Conservation (phyloP, 345 rosid genomes). For the Aquilaria sinensis region DNA sequence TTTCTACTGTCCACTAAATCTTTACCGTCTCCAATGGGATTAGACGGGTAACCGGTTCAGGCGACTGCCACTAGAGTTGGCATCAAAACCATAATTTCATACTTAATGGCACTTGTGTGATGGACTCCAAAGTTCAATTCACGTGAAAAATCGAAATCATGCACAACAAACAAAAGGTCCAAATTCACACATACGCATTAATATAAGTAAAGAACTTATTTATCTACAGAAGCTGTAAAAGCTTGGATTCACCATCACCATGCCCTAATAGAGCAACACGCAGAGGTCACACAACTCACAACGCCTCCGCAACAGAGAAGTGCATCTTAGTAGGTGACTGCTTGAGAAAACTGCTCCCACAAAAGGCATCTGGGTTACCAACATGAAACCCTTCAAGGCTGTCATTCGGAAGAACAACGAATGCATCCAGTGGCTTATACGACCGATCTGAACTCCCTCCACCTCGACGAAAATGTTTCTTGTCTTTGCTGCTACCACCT, state of each 20-base stretch:
- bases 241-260: background rate
- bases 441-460: constrained; percentile 20
- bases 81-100: too few relatives aligned
- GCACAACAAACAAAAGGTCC: too few relatives aligned
- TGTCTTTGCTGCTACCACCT: constrained; percentile 47
- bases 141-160: too few relatives aligned
- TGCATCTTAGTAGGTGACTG: constrained; percentile 30
- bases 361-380: constrained; percentile 42
- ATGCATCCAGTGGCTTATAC: constrained; percentile 19
- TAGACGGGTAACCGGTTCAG: too few relatives aligned
- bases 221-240: constrained; percentile 21
- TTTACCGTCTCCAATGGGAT: too few relatives aligned
- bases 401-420: constrained; percentile 12
- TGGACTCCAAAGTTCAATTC: too few relatives aligned
- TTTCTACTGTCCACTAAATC: too few relatives aligned
- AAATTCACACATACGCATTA: too few relatives aligned
- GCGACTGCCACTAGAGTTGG: too few relatives aligned
- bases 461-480: constrained; percentile 51
- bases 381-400: constrained; percentile 22
- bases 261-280: background rate
- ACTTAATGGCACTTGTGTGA: too few relatives aligned
- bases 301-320: constrained; percentile 51
- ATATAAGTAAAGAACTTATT: constrained; percentile 18
- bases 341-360: constrained; percentile 59
- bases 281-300: constrained; percentile 20